These are phyloP conservation scores for Geotrichum klebahnii DNA, from an alignment of 1,139 yeast genomes.

Conservation along the genomic window DNA sequence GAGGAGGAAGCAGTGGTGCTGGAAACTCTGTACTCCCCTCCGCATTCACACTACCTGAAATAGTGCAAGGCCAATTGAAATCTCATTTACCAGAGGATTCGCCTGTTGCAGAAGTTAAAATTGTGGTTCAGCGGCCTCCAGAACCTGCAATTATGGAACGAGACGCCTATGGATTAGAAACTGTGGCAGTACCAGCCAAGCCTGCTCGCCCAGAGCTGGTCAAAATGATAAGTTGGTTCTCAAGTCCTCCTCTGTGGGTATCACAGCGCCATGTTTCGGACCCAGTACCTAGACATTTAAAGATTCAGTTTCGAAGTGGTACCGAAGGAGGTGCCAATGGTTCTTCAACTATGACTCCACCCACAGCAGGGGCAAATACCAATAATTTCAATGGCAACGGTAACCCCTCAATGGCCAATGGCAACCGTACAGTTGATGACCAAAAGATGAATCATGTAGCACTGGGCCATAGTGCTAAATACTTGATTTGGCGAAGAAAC, in stretches of 20 bases:
- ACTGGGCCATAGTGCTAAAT: slow-evolving; percentile 66
- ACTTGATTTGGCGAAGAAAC: slow-evolving; percentile 57
- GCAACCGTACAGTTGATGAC: slow-evolving; percentile 30
- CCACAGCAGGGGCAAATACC: slow-evolving; percentile 18
- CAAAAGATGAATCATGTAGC: slow-evolving; percentile 26
- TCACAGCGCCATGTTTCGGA: slow-evolving; percentile 46
- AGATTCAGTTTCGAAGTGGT: slow-evolving; percentile 7
- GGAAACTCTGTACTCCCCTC: slow-evolving; percentile 1
- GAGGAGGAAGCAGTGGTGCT: slow-evolving; percentile 8
- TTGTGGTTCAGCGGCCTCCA: slow-evolving; percentile 17
- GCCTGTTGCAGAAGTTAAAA: slow-evolving; percentile 13
- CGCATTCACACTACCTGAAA: slow-evolving; percentile 33
- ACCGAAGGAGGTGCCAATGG: slow-evolving; percentile 19
- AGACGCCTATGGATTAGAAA: slow-evolving; percentile 25
- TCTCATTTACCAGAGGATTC: slow-evolving; percentile 14
- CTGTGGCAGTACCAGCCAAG: slow-evolving; percentile 29
- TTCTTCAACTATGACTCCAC: slow-evolving; percentile 8
- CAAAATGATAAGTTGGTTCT: slow-evolving; percentile 62
- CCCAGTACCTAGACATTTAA: slow-evolving; percentile 25
- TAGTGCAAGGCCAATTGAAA: slow-evolving; percentile 29
- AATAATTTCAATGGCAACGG: slow-evolving; percentile 24
- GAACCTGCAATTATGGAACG: slow-evolving; percentile 3
- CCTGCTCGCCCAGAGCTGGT: slow-evolving; percentile 25
- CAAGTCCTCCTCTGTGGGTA: slow-evolving; percentile 68
- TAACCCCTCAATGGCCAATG: background rate